A percentile compares a stretch with the other conserved stretches of the same genome.
These are phyloP conservation scores for Pythium folliculosum DNA, from an alignment of 352 stramenopile species.

Conservation along the genomic window DNA sequence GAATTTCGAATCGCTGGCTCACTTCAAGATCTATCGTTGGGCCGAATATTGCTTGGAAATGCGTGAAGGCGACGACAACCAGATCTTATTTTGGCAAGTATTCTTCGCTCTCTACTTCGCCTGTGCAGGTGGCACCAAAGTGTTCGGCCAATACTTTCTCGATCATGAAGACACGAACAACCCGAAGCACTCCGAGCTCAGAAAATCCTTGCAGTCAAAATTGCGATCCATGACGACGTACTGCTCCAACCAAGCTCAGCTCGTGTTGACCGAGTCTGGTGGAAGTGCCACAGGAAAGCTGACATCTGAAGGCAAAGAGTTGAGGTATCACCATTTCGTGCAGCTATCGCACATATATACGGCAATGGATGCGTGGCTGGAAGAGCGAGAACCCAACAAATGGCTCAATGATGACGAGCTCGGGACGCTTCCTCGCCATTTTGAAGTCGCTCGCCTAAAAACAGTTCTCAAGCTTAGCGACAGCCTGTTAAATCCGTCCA, in stretches of 20 bases:
- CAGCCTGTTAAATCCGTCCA: slow-evolving; percentile 38
- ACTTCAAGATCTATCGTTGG: slow-evolving; percentile 41
- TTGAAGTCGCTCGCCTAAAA: slow-evolving; percentile 65
- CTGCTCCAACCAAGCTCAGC: slow-evolving; percentile 37
- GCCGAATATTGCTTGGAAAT: slow-evolving; percentile 31
- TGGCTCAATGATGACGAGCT: slow-evolving; percentile 80
- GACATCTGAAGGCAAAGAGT: slow-evolving; percentile 34
- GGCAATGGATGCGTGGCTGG: slow-evolving; percentile 87
- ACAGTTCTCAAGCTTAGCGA: slow-evolving; percentile 76
- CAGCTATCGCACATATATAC: slow-evolving; percentile 48
- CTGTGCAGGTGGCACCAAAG: slow-evolving; percentile 29
- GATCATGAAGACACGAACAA: slow-evolving; percentile 31
- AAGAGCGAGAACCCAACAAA: slow-evolving; percentile 76
- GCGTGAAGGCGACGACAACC: slow-evolving; percentile 30
- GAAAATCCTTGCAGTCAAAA: slow-evolving; percentile 35
- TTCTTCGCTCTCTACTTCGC: slow-evolving; percentile 47
- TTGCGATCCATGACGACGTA: slow-evolving; percentile 33
- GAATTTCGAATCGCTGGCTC: slow-evolving; percentile 21
- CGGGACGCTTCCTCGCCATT: slow-evolving; percentile 68
- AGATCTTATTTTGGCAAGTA: slow-evolving; percentile 46
- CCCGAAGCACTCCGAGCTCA: slow-evolving; percentile 25
- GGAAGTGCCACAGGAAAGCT: slow-evolving; percentile 21
- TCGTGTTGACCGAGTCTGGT: slow-evolving; percentile 26
- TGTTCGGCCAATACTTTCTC: slow-evolving; percentile 40
- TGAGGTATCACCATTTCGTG: slow-evolving; percentile 34